Evolutionary conservation across 441 rosid genomes (phyloP), one percentile per base, ranked within the genome.

Genomic region (Mallotus repandus): DNA sequence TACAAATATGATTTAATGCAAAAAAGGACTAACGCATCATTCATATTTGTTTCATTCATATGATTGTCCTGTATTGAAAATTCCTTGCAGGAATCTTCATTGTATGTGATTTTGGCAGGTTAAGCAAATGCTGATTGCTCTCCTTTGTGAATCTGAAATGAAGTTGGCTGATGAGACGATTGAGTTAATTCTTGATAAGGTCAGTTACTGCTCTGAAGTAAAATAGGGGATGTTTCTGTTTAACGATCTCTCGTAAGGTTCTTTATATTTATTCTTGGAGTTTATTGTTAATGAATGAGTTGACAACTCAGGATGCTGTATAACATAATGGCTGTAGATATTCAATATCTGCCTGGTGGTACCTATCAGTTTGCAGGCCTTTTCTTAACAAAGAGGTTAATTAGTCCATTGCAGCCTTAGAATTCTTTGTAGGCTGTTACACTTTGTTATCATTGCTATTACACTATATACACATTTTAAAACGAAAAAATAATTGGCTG

Each of bases 121-220:
- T 46, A 93, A 93, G 82, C 96, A 93, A 84, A 96, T 96, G 99
- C 70, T 96, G 81, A 91, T 96, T 82, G 98, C 97, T 19, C 97
- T 96, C 77, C 89, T 96, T 25, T 79, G 97, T 64, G 98, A 96
- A 77, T 90, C 98, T 22, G 96, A 88, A 82, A 86, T 96, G 96
- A 89, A 89, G 79, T 71, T 96, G 84, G 88, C 97, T 50, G 99
- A 96, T 72, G 99, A 93, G 81, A 93, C 97, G 59, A 89, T 96
- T 68, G 99, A 96, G 89, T 84, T 84, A 46, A 96, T 96, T 75
- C 90, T 96, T 45, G 99, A 96, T 75, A 91, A 93, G 95, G 99
- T 91, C 76, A 80, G 78, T 66, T 63, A 61, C 64, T 50, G 32
- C 45, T 48, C 70, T 56, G 38, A 13, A 55, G 55, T 57, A 21